Evolutionary conservation across 2,329 filamentous ascomycete genomes (phyloP), one percentile per base, ranked within the genome.

Genomic region (Pseudogymnoascus sp.): DNA sequence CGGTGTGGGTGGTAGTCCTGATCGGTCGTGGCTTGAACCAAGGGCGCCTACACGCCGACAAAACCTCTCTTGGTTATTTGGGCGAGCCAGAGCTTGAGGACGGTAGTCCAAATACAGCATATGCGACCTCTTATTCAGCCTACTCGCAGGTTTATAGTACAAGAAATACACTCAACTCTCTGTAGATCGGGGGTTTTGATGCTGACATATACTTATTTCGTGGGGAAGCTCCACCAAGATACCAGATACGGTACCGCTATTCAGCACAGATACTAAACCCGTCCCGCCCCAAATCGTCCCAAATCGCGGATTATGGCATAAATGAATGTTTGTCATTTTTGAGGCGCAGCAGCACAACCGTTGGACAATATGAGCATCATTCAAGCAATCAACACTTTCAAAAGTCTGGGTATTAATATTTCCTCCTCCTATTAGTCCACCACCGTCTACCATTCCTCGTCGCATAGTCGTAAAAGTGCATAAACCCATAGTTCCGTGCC

Each of bases 161-260:
- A 53, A 18, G 14, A 50, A 16, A n/a, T 28, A 50, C 23, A 25
- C 47, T 4, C 28, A 10, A 10, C 10, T 53, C 25, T 31, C 25
- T 28, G 23, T 16, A 16, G 11, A 31, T 31, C 14, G 25, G 47
- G 25, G n/a, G 16, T 31, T 53, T 53, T 31, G 47, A 5, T 53
- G 47, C 47, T 53, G 47, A 53, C 47, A 53, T 53, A 53, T 53
- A 53, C 47, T 12, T 53, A 53, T 53, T 53, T 53, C 47, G 47
- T 53, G 47, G 47, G 47, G 47, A 53, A 53, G 47, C 23, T 31
- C 25, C 8, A 53, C 44, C 23, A 28, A 16, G 47, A 53, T 31
- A 53, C 23, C 47, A 53, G 47, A 47, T 47, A 47, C 21, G 12
- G 42, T 47, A 47, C 42, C 21, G 2, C 21, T 47, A 6, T 14